Base-by-base conservation (phyloP, 2,329 filamentous ascomycete genomes). In the Diaporthe eres region DNA sequence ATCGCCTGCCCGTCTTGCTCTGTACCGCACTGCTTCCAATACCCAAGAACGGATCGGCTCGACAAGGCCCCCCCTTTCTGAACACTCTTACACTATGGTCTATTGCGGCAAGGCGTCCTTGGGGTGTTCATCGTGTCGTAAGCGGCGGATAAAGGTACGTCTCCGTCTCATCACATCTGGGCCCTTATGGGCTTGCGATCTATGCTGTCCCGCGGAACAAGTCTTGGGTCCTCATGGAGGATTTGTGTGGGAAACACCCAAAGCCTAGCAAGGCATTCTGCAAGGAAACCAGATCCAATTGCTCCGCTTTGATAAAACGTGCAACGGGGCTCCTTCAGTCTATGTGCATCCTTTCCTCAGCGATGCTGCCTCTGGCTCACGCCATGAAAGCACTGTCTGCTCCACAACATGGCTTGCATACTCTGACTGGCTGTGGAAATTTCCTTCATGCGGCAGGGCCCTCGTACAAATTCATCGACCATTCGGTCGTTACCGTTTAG, bases 71-170 rank as follows among this genome's bases (percentile, higher is more conserved):
- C 55, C 53, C 71, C 53, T 39, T 17, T 63, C 37, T 70, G 39
- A 61, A 70, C 60, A 17, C 47, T 25, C 53, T 70, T 12, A 75
- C 74, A 78, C 77, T 80, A 90, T 90, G 88, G 88, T 90, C 61
- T 90, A 89, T 82, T 90, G 88, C 78, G 88, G 88, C 60, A 90
- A 90, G 81, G 88, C 88, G 78, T 90, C 88, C 9, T 85, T 88
- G 80, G 88, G 88, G 79, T 90, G 88, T 81, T 85, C 89, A 79
- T 87, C 85, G 77, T 90, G 88, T 80, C 87, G 88, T 74, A 87
- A 85, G 49, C 84, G 88, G 77, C 87, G 88, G 79, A 90, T 90
- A 81, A 90, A 90, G 86, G 88, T 90, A 81, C 75, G 86, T 81
- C 76, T 42, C 68, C 71, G 47, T 60, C 58, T 47, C 58, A 25